These are phyloP conservation scores for Trichoderma erinaceum DNA, from an alignment of 495 filamentous ascomycete species.

Conservation along the genomic window DNA sequence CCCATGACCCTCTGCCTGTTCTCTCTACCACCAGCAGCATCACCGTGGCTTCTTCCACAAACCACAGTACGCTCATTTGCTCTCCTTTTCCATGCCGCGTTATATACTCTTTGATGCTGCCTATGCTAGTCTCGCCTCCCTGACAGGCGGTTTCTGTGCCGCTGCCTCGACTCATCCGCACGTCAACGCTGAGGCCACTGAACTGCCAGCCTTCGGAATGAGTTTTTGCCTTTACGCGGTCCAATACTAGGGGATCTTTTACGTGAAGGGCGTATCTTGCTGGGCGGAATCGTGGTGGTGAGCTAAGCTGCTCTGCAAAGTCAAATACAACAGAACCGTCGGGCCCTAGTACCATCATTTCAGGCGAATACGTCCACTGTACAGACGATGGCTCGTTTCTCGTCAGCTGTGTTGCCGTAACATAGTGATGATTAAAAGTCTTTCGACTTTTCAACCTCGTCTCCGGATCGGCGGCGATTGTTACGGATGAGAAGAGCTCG, in stretches of 20 bases:
- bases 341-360: background rate
- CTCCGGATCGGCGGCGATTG: background rate
- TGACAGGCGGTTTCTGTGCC: background rate
- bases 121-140: background rate
- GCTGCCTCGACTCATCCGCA: conserved; percentile 1
- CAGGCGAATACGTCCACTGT: conserved; percentile 2
- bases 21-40: conserved; percentile 1
- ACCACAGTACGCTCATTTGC: conserved; percentile 10
- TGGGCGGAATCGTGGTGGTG: background rate
- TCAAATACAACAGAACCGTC: background rate
- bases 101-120: background rate
- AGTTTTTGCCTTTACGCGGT: conserved; percentile 2
- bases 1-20: background rate
- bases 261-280: background rate
- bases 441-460: background rate
- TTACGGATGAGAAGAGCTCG: background rate
- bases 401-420: conserved; percentile 1
- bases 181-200: conserved; percentile 7
- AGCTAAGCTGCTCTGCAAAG: background rate
- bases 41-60: conserved; percentile 7
- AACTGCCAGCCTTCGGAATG: background rate
- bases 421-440: conserved; percentile 1
- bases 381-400: background rate
- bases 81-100: background rate
- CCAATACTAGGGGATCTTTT: background rate